Percentiles rank a stretch among this genome's conserved stretches.
These are phyloP conservation scores for Diutina ranongensis DNA, from an alignment of 1,139 yeast species.

Conservation along the genomic window DNA sequence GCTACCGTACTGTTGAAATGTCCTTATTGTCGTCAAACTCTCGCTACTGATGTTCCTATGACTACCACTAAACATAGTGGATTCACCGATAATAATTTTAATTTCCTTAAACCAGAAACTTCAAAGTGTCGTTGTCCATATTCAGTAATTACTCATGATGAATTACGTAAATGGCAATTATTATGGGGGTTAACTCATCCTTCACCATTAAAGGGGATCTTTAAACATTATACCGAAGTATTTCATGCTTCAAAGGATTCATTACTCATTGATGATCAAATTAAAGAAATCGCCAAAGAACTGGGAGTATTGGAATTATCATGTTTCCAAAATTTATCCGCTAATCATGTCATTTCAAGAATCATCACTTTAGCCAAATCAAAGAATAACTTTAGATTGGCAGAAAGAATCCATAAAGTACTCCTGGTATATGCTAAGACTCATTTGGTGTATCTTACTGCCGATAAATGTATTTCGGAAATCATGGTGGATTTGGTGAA, in stretches of 20 bases:
- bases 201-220: slow-evolving; percentile 5
- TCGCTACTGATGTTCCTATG: not conserved
- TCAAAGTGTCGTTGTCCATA: slow-evolving; percentile 1
- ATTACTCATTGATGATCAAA: slow-evolving; percentile 4
- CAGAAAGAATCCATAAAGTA: slow-evolving; percentile 4
- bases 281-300: not conserved
- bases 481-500: slow-evolving; percentile 4
- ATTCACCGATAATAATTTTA: not conserved
- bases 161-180: slow-evolving; percentile 5
- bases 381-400: not conserved
- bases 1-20: not conserved
- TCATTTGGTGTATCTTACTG: slow-evolving; percentile 3
- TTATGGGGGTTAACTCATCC: slow-evolving; percentile 5
- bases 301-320: not conserved
- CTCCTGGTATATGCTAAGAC: slow-evolving; percentile 4
- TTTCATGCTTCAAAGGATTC: slow-evolving; percentile 5
- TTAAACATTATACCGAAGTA: slow-evolving; percentile 3
- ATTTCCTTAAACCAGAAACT: not conserved
- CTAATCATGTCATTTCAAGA: not conserved
- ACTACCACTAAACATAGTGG: not conserved
- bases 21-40: slow-evolving; percentile 4
- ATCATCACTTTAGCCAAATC: slow-evolving; percentile 1
- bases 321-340: not conserved
- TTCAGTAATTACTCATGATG: not conserved
- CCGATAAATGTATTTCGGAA: slow-evolving; percentile 3